Base-by-base conservation (phyloP, 2,329 filamentous ascomycete genomes). In the Colletotrichum chlorophyti region DNA sequence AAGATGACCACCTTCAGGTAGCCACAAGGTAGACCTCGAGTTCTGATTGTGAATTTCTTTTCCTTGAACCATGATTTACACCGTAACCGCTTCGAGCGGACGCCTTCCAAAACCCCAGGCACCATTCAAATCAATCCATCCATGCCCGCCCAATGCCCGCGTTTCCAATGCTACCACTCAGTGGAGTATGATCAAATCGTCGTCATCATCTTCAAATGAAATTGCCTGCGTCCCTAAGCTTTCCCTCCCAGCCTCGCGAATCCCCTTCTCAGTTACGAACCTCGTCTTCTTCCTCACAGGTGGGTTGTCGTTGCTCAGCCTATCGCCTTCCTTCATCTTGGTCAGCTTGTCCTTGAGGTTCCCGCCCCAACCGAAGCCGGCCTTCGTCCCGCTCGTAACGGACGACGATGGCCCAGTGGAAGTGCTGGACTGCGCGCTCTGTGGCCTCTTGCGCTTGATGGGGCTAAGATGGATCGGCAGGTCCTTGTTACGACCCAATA, bases 241-340 rank as follows among this genome's bases (percentile, higher is more conserved):
- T 68, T 93, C 90, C 59, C 89, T 79, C 1, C 90, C 90, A 4
- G 90, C 90, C 72, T 91, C 89, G 52, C 86, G 83, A 61, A 93
- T 93, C 0, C 90, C 90, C 70, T 88, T 91, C 37, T 87, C 86
- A 23, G 90, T 91, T 35, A 93, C 83, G 68, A 93, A 93, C n/a
- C 90, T 80, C 48, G 90, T 93, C 79, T 91, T 91, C 74, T 91
- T 89, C 64, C 83, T 79, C 27, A 85, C 80, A 0, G 84, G 84
- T 68, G 68, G 80, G 63, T 60, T 70, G 47, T 72, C 66, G 14
- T 55, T 53, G 32, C 48, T 53, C 47, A 62, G 38, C 63, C 76
- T 81, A 69, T 86, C 83, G 2, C 85, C 85, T 4, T 85, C 79
- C 68, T 82, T 86, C 86, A 89, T 88, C 61, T 80, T 77, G 4